Evolutionary conservation across 192 early-diverging fungal genomes (phyloP).

Genomic region (Entomortierella beljakovae): DNA sequence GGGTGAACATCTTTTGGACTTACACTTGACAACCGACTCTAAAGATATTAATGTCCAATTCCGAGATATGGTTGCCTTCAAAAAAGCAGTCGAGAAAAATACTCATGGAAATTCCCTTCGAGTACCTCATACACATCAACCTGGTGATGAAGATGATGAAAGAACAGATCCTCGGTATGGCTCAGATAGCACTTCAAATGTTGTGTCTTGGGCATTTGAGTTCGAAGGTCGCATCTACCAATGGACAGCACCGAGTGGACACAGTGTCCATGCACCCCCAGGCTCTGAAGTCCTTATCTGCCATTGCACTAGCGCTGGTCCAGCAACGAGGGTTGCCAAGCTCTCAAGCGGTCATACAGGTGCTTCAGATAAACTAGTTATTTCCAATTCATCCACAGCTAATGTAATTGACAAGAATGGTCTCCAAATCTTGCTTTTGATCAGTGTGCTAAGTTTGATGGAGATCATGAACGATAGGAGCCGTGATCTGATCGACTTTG

Average conservation of each 20-base stretch:
- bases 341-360: conserved; percentile 42
- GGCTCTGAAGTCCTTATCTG: conserved; percentile 46
- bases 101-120: not conserved
- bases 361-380: conserved; percentile 33
- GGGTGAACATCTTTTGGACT: conserved; percentile 47
- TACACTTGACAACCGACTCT: conserved; percentile 48
- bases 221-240: conserved; percentile 53
- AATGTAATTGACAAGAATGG: conserved; percentile 51
- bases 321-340: conserved; percentile 33
- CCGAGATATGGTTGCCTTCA: conserved; percentile 55
- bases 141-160: conserved; percentile 40
- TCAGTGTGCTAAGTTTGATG: conserved; percentile 46
- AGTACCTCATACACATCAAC: conserved; percentile 2
- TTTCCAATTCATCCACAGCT: conserved; percentile 30
- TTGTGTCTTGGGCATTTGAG: conserved; percentile 44
- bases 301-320: conserved; percentile 27
- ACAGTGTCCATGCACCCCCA: conserved; percentile 29
- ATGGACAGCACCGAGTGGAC: conserved; percentile 35
- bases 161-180: conserved; percentile 10
- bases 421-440: conserved; percentile 43
- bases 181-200: not conserved
- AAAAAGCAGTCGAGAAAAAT: conserved; percentile 50
- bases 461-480: conserved; percentile 53
- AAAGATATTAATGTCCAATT: conserved; percentile 53
- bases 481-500: conserved; percentile 49